Percentiles rank a stretch among this genome's conserved stretches.
These are phyloP conservation scores for Pseudotsuga menziesii DNA, from an alignment of 75 land plant genomes.

Conservation along the genomic window DNA sequence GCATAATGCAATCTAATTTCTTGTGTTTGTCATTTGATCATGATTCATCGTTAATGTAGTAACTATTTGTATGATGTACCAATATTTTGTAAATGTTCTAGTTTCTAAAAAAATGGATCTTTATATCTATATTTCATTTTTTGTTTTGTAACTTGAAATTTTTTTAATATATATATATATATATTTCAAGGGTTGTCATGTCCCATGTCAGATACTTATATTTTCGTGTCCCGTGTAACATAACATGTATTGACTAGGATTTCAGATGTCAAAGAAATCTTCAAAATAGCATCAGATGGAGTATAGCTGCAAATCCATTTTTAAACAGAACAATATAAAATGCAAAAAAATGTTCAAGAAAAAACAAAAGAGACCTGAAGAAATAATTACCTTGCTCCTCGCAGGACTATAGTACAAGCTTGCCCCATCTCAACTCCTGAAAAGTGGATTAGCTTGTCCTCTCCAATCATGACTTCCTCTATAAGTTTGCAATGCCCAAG, in stretches of 20 bases:
- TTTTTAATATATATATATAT: too few relatives aligned
- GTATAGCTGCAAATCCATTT: background rate
- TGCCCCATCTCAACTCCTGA: slow-evolving; percentile 98
- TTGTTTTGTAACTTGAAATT: too few relatives aligned
- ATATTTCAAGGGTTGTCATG: too few relatives aligned
- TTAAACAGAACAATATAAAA: background rate
- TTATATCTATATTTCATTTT: too few relatives aligned
- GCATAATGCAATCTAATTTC: too few relatives aligned
- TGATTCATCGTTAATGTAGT: too few relatives aligned
- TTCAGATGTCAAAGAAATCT: background rate
- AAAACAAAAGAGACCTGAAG: background rate
- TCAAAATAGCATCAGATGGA: background rate
- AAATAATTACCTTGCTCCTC: slow-evolving; percentile 82
- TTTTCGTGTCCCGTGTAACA: background rate
- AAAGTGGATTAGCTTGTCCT: slow-evolving; percentile 93
- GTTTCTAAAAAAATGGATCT: too few relatives aligned
- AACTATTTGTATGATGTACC: too few relatives aligned
- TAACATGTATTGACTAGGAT: background rate
- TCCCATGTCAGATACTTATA: too few relatives aligned
- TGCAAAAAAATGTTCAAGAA: too few relatives aligned
- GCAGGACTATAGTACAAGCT: slow-evolving; percentile 92
- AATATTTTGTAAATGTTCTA: too few relatives aligned
- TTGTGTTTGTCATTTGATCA: too few relatives aligned
- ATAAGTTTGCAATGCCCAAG: slow-evolving; percentile 97
- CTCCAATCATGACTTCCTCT: slow-evolving; percentile 99